Evolutionary conservation across 441 rosid genomes (phyloP).

Genomic region (Monsonia emarginata): DNA sequence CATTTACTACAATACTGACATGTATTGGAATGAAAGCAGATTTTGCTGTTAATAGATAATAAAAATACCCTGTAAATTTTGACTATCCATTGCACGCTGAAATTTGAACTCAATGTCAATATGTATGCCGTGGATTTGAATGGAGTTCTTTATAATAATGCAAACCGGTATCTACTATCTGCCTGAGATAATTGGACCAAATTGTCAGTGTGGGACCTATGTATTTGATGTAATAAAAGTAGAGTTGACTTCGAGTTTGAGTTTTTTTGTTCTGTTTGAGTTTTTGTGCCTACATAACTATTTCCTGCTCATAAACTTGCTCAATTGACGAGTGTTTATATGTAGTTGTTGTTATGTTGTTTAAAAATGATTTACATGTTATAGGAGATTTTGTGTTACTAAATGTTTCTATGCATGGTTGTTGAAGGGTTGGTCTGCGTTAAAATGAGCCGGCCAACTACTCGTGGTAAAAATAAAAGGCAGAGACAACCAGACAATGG

Average conservation of each 20-base stretch:
- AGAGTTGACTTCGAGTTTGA: not conserved
- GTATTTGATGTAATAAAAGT: not conserved
- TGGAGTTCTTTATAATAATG: not conserved
- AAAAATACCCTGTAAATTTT: not conserved
- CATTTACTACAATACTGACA: not conserved
- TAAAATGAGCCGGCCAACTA: constrained; percentile 71
- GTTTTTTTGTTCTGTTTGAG: not conserved
- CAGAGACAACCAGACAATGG: constrained; percentile 37
- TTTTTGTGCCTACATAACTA: not conserved
- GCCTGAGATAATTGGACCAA: not conserved
- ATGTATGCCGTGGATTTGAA: not conserved
- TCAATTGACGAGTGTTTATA: not conserved
- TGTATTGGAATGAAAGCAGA: not conserved
- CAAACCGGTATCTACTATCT: not conserved
- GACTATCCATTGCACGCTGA: not conserved
- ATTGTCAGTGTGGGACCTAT: not conserved
- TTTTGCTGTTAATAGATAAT: not conserved
- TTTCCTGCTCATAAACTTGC: not conserved
- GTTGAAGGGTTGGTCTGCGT: constrained; percentile 23
- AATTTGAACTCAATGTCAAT: not conserved
- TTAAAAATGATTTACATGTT: not conserved
- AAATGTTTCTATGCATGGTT: not conserved
- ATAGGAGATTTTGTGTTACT: not conserved
- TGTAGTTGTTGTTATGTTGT: not conserved
- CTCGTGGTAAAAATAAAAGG: constrained; percentile 77